These are phyloP conservation scores for Epichloe baconii DNA, from an alignment of 2,329 filamentous ascomycete genomes.

Conservation along the genomic window DNA sequence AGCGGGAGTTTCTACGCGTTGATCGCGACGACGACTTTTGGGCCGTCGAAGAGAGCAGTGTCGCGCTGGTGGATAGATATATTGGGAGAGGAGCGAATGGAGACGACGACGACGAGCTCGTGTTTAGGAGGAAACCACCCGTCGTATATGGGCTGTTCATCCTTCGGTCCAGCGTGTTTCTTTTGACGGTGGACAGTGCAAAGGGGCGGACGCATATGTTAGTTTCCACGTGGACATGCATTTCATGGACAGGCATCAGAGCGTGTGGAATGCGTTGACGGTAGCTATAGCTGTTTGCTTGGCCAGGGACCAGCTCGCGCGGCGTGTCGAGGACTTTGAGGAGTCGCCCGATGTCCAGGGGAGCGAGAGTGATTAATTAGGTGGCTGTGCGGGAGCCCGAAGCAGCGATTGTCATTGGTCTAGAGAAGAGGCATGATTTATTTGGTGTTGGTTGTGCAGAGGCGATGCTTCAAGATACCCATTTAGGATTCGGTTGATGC, in stretches of 20 bases:
- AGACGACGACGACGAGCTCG: constrained; percentile 1
- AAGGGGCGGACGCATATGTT: constrained; percentile 22
- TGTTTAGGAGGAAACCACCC: constrained; percentile 21
- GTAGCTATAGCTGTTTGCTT: constrained; percentile 26
- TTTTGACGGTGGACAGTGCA: constrained; percentile 27
- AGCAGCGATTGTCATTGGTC: background rate
- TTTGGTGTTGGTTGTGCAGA: background rate
- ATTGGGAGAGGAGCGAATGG: background rate
- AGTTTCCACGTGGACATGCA: constrained; percentile 30
- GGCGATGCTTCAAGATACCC: no score
- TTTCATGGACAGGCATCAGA: constrained; percentile 25
- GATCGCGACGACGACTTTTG: constrained; percentile 19
- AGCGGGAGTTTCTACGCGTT: constrained; percentile 22
- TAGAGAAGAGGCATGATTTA: no score
- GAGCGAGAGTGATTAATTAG: constrained; percentile 26
- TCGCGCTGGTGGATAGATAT: constrained; percentile 6
- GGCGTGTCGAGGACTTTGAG: constrained; percentile 23
- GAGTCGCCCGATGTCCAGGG: constrained; percentile 14
- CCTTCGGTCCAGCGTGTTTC: constrained; percentile 24
- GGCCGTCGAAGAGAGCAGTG: constrained; percentile 9
- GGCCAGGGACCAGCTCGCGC: constrained; percentile 26
- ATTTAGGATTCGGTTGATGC: no score
- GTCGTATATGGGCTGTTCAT: constrained; percentile 32
- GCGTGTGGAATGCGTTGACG: constrained; percentile 32
- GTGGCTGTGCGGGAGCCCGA: background rate